Evolutionary conservation across 2,329 filamentous ascomycete species (phyloP).

Genomic region (Trichoderma endophyticum): DNA sequence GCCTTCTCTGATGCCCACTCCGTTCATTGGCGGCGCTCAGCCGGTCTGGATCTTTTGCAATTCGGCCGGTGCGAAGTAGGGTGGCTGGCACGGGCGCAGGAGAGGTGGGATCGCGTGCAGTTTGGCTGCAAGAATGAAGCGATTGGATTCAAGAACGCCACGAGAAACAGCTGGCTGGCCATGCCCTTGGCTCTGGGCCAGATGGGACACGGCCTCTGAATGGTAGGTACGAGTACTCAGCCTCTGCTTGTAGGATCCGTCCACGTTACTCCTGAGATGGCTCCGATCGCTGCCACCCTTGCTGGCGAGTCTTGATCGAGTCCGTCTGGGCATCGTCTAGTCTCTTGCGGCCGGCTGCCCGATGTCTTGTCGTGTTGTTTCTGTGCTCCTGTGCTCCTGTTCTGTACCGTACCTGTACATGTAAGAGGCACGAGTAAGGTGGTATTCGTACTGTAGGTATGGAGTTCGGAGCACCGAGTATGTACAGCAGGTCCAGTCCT

Average conservation of each 20-base stretch:
- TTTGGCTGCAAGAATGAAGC: conserved; percentile 16
- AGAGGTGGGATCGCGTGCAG: conserved; percentile 17
- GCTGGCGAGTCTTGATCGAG: neutral
- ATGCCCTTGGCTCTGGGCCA: conserved; percentile 2
- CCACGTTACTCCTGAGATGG: conserved; percentile 14
- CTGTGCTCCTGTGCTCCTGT: neutral
- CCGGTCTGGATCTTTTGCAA: conserved; percentile 13
- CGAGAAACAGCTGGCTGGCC: conserved; percentile 5
- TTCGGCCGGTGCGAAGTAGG: neutral
- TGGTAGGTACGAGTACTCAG: neutral
- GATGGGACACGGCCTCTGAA: conserved; percentile 1
- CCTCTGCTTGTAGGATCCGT: neutral
- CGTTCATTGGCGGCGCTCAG: neutral
- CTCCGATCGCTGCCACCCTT: conserved; percentile 12
- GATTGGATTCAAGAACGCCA: conserved; percentile 17
- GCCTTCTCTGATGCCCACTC: neutral
- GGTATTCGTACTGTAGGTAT: neutral
- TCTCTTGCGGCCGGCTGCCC: neutral
- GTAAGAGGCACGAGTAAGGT: neutral
- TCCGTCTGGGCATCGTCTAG: neutral
- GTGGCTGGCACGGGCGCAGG: conserved; percentile 12
- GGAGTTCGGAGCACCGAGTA: neutral
- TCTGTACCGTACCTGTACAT: neutral
- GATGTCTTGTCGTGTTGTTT: neutral
- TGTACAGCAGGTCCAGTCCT: neutral